phyloP scores from a whole-genome alignment of 2,329 filamentous ascomycete species.

The Dactylella cylindrospora region DNA sequence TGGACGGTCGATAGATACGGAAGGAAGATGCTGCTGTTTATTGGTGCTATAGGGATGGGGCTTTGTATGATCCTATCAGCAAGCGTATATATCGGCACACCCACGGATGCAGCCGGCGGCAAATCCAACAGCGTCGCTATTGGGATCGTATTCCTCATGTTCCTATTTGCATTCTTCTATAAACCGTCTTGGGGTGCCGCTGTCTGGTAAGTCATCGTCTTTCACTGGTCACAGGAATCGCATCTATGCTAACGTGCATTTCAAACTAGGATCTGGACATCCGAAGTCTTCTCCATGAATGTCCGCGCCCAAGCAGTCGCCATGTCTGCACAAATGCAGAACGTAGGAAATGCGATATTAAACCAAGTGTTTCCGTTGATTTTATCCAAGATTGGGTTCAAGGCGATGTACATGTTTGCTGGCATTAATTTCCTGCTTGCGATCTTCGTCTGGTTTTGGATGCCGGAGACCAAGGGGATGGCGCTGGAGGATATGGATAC shows the following conservation, averaged over 20 bases:
- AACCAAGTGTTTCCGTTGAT: constrained; percentile 20
- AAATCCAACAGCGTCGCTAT: constrained; percentile 65
- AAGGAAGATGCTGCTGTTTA: constrained; percentile 68
- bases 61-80: constrained; percentile 69
- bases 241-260: constrained; percentile 24
- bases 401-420: constrained; percentile 44
- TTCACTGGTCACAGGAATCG: background rate
- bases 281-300: constrained; percentile 70
- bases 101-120: constrained; percentile 56
- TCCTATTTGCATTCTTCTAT: constrained; percentile 68
- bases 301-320: constrained; percentile 70
- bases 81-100: constrained; percentile 61
- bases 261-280: constrained; percentile 64
- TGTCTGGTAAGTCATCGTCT: constrained; percentile 18
- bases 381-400: constrained; percentile 32
- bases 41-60: constrained; percentile 69
- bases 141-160: constrained; percentile 67
- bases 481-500: constrained; percentile 61
- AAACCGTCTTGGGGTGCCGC: constrained; percentile 55
- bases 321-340: constrained; percentile 59
- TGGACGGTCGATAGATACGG: constrained; percentile 74
- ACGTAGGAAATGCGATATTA: constrained; percentile 31
- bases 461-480: constrained; percentile 49
- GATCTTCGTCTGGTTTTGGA: constrained; percentile 29
- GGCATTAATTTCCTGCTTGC: constrained; percentile 41